A percentile compares a stretch with the other conserved stretches of the same genome.
These are phyloP conservation scores for Trichoderma pleuroti DNA, from an alignment of 2,329 filamentous ascomycete species.

Conservation along the genomic window DNA sequence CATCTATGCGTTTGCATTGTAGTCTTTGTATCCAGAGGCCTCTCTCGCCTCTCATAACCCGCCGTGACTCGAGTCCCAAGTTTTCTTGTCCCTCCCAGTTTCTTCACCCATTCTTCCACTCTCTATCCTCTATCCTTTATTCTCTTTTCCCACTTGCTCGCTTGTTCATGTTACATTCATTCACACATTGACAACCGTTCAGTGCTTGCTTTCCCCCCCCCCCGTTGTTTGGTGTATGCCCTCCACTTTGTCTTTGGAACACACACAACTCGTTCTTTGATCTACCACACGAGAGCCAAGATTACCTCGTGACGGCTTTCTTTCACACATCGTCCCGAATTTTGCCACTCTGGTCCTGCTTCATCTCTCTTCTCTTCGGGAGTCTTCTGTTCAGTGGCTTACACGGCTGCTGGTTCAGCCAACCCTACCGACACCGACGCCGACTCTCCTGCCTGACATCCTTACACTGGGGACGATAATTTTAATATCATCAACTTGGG, in stretches of 20 bases:
- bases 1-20: not conserved
- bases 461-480: not conserved
- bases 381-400: not conserved
- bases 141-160: not conserved
- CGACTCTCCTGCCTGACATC: not conserved
- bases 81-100: not conserved
- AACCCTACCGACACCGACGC: not conserved
- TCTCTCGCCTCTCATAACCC: not conserved
- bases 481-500: not conserved
- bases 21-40: not conserved
- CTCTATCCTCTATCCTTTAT: not conserved
- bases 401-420: not conserved
- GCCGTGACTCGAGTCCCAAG: not conserved
- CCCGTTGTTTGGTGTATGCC: not conserved
- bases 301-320: not conserved
- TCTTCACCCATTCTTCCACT: not conserved
- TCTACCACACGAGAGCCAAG: not conserved
- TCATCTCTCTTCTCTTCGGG: not conserved
- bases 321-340: not conserved
- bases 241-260: conserved; percentile 2
- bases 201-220: not conserved
- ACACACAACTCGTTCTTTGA: conserved; percentile 11
- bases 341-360: not conserved
- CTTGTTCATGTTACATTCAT: conserved; percentile 13
- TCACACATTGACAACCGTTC: not conserved